A percentile compares a stretch with the other conserved stretches of the same genome.
Evolutionary conservation across 495 filamentous ascomycete genomes (phyloP).

Genomic region (Talaromyces liani): DNA sequence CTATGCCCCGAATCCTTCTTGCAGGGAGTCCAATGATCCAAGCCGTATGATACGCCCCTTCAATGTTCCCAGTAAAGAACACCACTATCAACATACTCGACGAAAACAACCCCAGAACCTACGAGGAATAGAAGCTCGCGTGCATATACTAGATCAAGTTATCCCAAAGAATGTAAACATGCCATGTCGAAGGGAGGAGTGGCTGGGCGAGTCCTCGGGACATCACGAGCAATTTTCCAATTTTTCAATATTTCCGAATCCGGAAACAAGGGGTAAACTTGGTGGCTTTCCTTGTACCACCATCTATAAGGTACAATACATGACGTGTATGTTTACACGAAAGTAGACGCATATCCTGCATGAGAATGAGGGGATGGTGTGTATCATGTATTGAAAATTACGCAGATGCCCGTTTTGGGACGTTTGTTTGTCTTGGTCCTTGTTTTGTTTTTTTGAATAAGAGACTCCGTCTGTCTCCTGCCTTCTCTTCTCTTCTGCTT

Average conservation of each 20-base stretch:
- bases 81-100: neutral
- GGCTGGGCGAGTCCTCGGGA: neutral
- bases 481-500: neutral
- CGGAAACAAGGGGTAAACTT: constrained; percentile 3
- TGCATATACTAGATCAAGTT: neutral
- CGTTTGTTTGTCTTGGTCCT: neutral
- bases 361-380: neutral
- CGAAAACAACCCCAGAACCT: neutral
- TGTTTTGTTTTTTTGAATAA: neutral
- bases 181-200: neutral
- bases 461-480: neutral
- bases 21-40: no score
- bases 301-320: neutral
- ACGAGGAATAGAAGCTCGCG: neutral
- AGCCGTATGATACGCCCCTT: neutral
- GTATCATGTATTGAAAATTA: neutral
- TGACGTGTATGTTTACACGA: neutral
- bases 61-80: neutral
- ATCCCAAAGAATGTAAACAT: neutral
- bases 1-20: neutral
- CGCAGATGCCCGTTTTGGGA: neutral
- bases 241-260: constrained; percentile 3
- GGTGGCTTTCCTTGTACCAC: neutral
- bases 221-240: neutral
- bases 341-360: neutral